Conservation (phyloP, 2,329 filamentous ascomycete genomes). For the Ophiosphaerella narmari region DNA sequence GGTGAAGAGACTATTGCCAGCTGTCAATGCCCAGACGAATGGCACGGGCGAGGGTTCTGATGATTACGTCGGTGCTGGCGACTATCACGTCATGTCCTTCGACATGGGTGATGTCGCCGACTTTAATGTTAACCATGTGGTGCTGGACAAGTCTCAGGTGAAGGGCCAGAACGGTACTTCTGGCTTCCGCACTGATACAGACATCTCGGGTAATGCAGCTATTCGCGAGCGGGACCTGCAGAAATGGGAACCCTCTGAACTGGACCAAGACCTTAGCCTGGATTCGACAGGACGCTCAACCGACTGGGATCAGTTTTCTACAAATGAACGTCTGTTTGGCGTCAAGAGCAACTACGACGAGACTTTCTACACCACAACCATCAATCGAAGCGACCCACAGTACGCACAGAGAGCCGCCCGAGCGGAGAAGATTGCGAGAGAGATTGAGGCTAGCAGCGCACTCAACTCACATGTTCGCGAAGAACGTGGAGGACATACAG, state of each 20-base stretch:
- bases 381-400: conserved; percentile 81
- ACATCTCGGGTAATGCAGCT: conserved; percentile 77
- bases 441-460: conserved; percentile 79
- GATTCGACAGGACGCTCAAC: conserved; percentile 56
- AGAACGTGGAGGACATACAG: conserved; percentile 74
- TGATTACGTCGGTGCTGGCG: conserved; percentile 54
- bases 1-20: conserved; percentile 58
- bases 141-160: conserved; percentile 55
- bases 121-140: conserved; percentile 59
- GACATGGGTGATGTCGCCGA: conserved; percentile 65
- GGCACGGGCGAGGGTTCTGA: conserved; percentile 48
- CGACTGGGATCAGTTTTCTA: conserved; percentile 91
- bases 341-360: conserved; percentile 91
- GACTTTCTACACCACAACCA: conserved; percentile 89
- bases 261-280: conserved; percentile 69
- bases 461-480: conserved; percentile 85
- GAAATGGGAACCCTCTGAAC: conserved; percentile 76
- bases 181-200: conserved; percentile 82
- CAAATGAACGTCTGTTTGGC: conserved; percentile 86
- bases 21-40: conserved; percentile 51
- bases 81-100: conserved; percentile 62
- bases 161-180: conserved; percentile 60
- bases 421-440: conserved; percentile 79
- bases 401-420: conserved; percentile 78
- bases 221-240: conserved; percentile 77